Conservation (phyloP, 2,329 filamentous ascomycete genomes). For the Pseudocercospora pini-densiflorae region DNA sequence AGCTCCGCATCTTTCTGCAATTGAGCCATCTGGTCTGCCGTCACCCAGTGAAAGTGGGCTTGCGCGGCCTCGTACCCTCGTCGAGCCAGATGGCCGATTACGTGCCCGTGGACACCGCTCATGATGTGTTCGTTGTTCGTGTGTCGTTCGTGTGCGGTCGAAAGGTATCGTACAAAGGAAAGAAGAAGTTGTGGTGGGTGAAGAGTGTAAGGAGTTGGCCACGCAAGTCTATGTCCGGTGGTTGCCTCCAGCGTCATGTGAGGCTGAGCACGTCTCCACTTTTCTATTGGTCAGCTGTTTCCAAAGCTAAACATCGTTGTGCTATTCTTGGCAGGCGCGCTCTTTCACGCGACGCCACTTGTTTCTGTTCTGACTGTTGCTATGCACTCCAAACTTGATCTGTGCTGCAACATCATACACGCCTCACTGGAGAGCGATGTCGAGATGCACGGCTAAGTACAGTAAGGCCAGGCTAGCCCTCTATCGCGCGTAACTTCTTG, state of each 20-base stretch:
- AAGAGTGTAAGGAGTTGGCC: neutral
- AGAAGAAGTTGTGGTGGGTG: neutral
- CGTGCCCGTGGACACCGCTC: slow-evolving; percentile 32
- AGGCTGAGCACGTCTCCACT: slow-evolving; percentile 5
- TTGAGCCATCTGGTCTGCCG: slow-evolving; percentile 27
- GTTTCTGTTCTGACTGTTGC: too few relatives aligned
- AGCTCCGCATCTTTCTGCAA: slow-evolving; percentile 36
- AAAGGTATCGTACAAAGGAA: slow-evolving; percentile 9
- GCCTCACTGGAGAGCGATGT: too few relatives aligned
- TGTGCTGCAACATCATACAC: too few relatives aligned
- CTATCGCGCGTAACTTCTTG: too few relatives aligned
- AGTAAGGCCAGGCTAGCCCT: too few relatives aligned
- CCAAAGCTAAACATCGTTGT: neutral
- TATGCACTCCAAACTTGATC: too few relatives aligned
- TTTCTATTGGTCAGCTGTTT: slow-evolving; percentile 1
- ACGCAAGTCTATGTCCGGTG: neutral
- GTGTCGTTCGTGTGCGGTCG: neutral
- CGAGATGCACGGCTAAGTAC: too few relatives aligned
- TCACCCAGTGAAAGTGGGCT: slow-evolving; percentile 29
- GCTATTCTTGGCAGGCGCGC: slow-evolving; percentile 1
- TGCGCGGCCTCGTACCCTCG: slow-evolving; percentile 39
- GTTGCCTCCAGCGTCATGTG: slow-evolving; percentile 12
- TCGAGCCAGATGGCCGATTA: slow-evolving; percentile 39
- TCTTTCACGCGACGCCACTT: slow-evolving; percentile 1
- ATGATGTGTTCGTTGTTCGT: slow-evolving; percentile 25